Evolutionary conservation across 192 early-diverging fungal genomes (phyloP).

Genomic region (Backusella tarrabulga): DNA sequence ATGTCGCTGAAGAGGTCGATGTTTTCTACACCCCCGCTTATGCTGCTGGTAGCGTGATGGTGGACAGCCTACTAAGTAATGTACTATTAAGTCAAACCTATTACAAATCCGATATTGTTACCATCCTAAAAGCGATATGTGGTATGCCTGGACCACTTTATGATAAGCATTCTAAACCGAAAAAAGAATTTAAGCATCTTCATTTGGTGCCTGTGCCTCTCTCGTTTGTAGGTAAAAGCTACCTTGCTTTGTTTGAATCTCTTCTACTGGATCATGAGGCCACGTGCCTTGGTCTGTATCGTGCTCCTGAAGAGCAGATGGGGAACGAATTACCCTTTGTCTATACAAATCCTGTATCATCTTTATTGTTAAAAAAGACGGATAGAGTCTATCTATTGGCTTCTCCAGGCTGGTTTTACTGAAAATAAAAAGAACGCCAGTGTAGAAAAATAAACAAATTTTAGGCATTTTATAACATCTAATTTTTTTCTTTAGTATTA

Average conservation of each 20-base stretch:
- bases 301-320: slow-evolving; percentile 36
- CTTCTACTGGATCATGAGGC: slow-evolving; percentile 49
- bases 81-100: slow-evolving; percentile 47
- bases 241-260: slow-evolving; percentile 43
- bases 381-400: slow-evolving; percentile 55
- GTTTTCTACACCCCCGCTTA: slow-evolving; percentile 54
- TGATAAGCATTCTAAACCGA: background rate
- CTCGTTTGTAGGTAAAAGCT: slow-evolving; percentile 47
- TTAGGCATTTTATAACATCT: background rate
- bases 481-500: background rate
- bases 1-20: slow-evolving; percentile 31
- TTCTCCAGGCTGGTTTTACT: slow-evolving; percentile 1
- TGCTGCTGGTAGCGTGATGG: slow-evolving; percentile 60
- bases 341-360: slow-evolving; percentile 62
- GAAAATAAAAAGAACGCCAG: background rate
- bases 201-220: slow-evolving; percentile 35
- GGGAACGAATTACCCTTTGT: slow-evolving; percentile 64
- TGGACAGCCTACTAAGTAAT: slow-evolving; percentile 47
- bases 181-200: background rate
- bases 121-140: slow-evolving; percentile 55
- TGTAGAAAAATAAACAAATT: background rate
- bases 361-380: slow-evolving; percentile 46
- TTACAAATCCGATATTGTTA: slow-evolving; percentile 52
- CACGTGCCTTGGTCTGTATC: slow-evolving; percentile 49
- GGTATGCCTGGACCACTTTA: slow-evolving; percentile 37